phyloP scores from a whole-genome alignment of 345 rosid species.

The Lagerstroemia speciosa region DNA sequence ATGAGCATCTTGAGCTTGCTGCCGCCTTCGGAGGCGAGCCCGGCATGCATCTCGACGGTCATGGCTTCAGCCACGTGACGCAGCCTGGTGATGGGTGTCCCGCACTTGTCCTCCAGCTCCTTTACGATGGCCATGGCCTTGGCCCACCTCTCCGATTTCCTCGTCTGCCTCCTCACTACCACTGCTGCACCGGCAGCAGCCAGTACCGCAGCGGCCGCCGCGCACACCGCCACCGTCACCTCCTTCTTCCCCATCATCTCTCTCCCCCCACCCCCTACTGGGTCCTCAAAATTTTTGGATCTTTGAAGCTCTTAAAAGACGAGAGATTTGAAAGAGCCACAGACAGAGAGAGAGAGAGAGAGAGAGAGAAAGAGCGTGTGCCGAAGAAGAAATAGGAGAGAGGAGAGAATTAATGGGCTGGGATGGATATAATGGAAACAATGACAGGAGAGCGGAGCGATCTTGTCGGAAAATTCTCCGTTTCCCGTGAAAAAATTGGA shows the following conservation, averaged over 20 bases:
- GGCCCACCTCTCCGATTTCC: slow-evolving; percentile 55
- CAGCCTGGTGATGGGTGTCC: slow-evolving; percentile 55
- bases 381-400: background rate
- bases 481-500: background rate
- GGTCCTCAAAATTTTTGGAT: slow-evolving; percentile 1
- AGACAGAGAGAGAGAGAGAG: background rate
- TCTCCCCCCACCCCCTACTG: background rate
- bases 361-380: slow-evolving; percentile 2
- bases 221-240: slow-evolving; percentile 51
- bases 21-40: slow-evolving; percentile 93
- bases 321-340: too few species aligned
- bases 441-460: background rate
- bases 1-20: slow-evolving; percentile 96
- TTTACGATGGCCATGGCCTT: slow-evolving; percentile 60
- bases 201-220: slow-evolving; percentile 49
- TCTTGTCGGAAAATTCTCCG: slow-evolving; percentile 8
- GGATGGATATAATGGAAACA: background rate
- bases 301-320: background rate
- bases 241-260: slow-evolving; percentile 47
- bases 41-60: slow-evolving; percentile 99
- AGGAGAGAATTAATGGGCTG: background rate
- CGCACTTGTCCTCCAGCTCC: slow-evolving; percentile 71
- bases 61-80: slow-evolving; percentile 88
- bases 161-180: slow-evolving; percentile 53
- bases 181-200: slow-evolving; percentile 51